Conservation (phyloP, 805 yeast species). For the Yamadazyma philogaea region DNA sequence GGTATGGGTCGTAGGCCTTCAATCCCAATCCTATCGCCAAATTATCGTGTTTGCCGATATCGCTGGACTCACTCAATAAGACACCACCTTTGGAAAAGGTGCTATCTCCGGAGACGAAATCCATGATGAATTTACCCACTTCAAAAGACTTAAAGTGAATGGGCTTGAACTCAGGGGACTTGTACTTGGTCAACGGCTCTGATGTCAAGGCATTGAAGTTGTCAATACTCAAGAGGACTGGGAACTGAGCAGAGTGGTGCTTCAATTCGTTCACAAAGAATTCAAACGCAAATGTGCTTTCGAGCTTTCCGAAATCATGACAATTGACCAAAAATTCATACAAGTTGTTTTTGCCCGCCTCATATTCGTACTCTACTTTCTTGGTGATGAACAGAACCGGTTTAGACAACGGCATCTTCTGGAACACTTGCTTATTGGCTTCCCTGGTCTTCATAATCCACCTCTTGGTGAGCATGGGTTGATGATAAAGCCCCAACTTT, state of each 20-base stretch:
- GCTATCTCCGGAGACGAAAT: constrained; percentile 50
- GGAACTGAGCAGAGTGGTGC: constrained; percentile 45
- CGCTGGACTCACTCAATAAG: constrained; percentile 59
- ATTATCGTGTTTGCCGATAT: constrained; percentile 48
- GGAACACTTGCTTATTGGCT: constrained; percentile 34
- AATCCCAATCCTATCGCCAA: constrained; percentile 58
- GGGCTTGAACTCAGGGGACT: constrained; percentile 50
- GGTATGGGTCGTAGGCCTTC: constrained; percentile 54
- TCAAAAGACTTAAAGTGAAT: constrained; percentile 64
- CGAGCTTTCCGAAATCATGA: constrained; percentile 37
- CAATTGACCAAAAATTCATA: constrained; percentile 43
- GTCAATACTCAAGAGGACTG: constrained; percentile 70
- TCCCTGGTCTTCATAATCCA: constrained; percentile 48
- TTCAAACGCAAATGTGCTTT: constrained; percentile 47
- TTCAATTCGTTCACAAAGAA: constrained; percentile 54
- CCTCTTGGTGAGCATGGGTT: constrained; percentile 71
- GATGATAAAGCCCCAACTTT: constrained; percentile 52
- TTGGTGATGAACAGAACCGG: constrained; percentile 33
- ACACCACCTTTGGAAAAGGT: constrained; percentile 62
- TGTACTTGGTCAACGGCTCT: constrained; percentile 55
- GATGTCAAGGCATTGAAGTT: constrained; percentile 64
- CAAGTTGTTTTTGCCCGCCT: constrained; percentile 35
- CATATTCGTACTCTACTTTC: constrained; percentile 30
- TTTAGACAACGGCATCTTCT: constrained; percentile 31
- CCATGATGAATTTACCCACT: constrained; percentile 54